phyloP scores from a whole-genome alignment of 805 yeast genomes.

The Candida hungchunana region DNA sequence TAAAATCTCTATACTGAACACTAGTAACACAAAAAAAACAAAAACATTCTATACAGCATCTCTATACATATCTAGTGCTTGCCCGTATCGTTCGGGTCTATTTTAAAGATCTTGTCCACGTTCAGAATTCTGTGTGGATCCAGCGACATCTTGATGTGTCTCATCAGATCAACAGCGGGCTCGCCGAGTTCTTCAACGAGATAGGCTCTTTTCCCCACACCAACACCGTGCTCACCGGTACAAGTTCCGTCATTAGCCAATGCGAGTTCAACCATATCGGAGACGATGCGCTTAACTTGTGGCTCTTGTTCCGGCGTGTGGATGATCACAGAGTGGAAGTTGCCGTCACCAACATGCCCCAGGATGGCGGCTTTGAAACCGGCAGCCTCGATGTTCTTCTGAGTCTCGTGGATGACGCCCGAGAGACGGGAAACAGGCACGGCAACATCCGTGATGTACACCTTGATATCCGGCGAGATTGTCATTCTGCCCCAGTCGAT shows the following conservation, averaged over 20 bases:
- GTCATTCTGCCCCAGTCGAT: slow-evolving; percentile 57
- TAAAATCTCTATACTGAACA: too few species aligned
- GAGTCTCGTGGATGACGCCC: slow-evolving; percentile 55
- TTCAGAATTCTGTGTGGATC: slow-evolving; percentile 73
- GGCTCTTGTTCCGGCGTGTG: slow-evolving; percentile 48
- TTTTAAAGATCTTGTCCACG: slow-evolving; percentile 74
- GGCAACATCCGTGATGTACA: slow-evolving; percentile 79
- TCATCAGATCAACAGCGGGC: slow-evolving; percentile 67
- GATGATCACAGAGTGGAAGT: slow-evolving; percentile 65
- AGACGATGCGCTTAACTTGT: slow-evolving; percentile 46
- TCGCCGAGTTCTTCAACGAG: slow-evolving; percentile 62
- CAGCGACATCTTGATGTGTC: slow-evolving; percentile 63
- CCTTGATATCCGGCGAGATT: slow-evolving; percentile 42
- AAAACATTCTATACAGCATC: not conserved
- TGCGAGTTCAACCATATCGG: slow-evolving; percentile 62
- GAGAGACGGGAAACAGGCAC: slow-evolving; percentile 73
- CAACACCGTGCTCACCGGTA: slow-evolving; percentile 87
- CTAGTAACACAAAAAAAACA: too few species aligned
- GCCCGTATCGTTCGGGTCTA: slow-evolving; percentile 48
- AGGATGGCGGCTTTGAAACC: slow-evolving; percentile 56
- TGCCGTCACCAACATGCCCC: slow-evolving; percentile 86
- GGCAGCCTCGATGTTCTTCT: slow-evolving; percentile 50
- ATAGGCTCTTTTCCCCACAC: slow-evolving; percentile 67
- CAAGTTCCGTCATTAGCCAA: slow-evolving; percentile 74
- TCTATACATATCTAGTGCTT: slow-evolving; percentile 5